phyloP scores from a whole-genome alignment of 148 eudicot species.

The Selenicereus undatus region DNA sequence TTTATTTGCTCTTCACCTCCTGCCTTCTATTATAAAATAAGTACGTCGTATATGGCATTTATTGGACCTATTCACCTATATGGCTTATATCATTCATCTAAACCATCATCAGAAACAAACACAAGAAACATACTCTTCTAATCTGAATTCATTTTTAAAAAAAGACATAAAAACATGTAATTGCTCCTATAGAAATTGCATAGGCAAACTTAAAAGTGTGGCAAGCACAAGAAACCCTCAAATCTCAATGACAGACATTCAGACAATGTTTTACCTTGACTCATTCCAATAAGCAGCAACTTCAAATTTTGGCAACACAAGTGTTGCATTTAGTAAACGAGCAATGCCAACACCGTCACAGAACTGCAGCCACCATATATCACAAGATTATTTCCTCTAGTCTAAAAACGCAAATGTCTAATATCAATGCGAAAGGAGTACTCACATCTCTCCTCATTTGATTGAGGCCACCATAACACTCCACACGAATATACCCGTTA shows the following conservation, averaged over 20 bases:
- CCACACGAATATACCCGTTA: conserved; percentile 93
- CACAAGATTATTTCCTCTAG: neutral
- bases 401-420: neutral
- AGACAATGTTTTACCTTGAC: conserved; percentile 56
- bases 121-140: no score
- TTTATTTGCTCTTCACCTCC: no score
- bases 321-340: conserved; percentile 86
- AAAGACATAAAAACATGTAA: neutral
- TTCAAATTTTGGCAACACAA: conserved; percentile 95
- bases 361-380: conserved; percentile 46
- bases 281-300: conserved; percentile 99
- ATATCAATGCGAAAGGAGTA: conserved; percentile 9
- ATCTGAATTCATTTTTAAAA: no score
- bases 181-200: neutral
- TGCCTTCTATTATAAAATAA: no score
- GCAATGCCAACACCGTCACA: conserved; percentile 99
- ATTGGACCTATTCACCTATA: no score
- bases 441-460: conserved; percentile 98
- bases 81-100: neutral
- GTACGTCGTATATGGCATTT: no score
- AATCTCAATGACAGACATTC: neutral
- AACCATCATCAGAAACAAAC: no score
- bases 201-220: neutral
- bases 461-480: conserved; percentile 99
- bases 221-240: neutral